Conservation (phyloP, 768 basidiomycete genomes). For the Epithele typhae region DNA sequence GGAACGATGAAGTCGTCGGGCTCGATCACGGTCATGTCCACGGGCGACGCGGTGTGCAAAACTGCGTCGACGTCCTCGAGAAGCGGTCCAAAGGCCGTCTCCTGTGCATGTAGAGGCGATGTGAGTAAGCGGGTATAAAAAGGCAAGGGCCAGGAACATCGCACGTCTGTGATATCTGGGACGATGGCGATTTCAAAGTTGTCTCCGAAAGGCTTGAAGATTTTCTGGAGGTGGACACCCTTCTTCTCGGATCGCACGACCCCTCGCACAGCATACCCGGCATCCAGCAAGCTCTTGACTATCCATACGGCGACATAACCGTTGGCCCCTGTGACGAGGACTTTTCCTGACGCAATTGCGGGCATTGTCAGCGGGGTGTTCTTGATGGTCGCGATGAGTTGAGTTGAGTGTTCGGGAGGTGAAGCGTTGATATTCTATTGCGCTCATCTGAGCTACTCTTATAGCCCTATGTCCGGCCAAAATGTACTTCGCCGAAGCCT, state of each 20-base stretch:
- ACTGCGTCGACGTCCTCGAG: slow-evolving; percentile 43
- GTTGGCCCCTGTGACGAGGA: slow-evolving; percentile 57
- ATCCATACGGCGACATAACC: slow-evolving; percentile 62
- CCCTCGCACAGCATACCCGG: slow-evolving; percentile 60
- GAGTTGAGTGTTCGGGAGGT: no score
- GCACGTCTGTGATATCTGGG: slow-evolving; percentile 57
- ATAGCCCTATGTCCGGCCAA: no score
- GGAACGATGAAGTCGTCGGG: slow-evolving; percentile 53
- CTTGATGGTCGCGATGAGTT: no score
- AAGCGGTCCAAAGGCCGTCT: slow-evolving; percentile 40
- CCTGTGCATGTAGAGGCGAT: slow-evolving; percentile 1
- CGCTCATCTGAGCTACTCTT: no score
- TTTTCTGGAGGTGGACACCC: slow-evolving; percentile 48
- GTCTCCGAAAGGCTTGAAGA: slow-evolving; percentile 50
- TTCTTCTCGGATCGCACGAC: slow-evolving; percentile 64
- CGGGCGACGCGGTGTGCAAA: slow-evolving; percentile 34
- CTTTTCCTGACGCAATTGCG: slow-evolving; percentile 30
- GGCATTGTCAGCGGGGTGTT: no score
- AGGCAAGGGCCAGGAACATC: slow-evolving; percentile 2
- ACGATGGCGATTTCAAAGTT: slow-evolving; percentile 65
- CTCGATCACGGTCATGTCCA: slow-evolving; percentile 19
- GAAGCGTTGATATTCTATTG: no score
- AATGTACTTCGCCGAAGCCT: no score
- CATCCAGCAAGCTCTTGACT: slow-evolving; percentile 49
- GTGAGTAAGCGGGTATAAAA: neutral